Evolutionary conservation across 1,284 basidiomycete genomes (phyloP).

Genomic region (Ceraceosorus guamensis): DNA sequence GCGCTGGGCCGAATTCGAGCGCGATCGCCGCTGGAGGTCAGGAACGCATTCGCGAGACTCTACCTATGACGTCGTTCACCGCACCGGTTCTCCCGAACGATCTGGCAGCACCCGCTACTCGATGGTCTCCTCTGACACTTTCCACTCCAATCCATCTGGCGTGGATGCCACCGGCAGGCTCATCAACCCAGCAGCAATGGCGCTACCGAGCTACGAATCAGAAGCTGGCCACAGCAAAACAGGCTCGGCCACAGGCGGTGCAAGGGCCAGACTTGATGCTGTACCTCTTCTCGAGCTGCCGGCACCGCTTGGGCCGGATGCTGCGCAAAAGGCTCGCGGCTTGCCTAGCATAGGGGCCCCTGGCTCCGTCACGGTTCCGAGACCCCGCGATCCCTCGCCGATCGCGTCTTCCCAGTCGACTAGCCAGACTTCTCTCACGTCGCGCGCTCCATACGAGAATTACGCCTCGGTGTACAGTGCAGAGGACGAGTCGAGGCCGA

Average conservation of each 20-base stretch:
- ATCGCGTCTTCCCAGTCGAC: not conserved
- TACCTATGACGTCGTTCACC: slow-evolving; percentile 54
- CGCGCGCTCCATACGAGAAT: slow-evolving; percentile 16
- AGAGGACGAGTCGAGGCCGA: slow-evolving; percentile 36
- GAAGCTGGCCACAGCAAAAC: slow-evolving; percentile 30
- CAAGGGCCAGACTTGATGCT: slow-evolving; percentile 35
- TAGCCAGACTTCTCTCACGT: not conserved
- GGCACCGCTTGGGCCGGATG: slow-evolving; percentile 42
- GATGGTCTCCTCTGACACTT: slow-evolving; percentile 33
- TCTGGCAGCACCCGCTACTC: slow-evolving; percentile 35
- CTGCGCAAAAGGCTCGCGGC: slow-evolving; percentile 17
- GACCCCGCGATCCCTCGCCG: slow-evolving; percentile 17
- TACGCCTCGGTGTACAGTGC: slow-evolving; percentile 18
- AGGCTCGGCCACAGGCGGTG: slow-evolving; percentile 16
- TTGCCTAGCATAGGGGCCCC: slow-evolving; percentile 11
- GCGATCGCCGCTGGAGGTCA: slow-evolving; percentile 85
- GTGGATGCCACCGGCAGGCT: slow-evolving; percentile 12
- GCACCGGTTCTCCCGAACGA: slow-evolving; percentile 36
- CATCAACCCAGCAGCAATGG: not conserved
- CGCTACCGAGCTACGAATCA: slow-evolving; percentile 19
- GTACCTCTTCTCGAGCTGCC: slow-evolving; percentile 46
- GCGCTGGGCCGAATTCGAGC: slow-evolving; percentile 96
- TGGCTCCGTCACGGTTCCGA: slow-evolving; percentile 23
- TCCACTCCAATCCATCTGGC: slow-evolving; percentile 29
- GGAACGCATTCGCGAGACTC: slow-evolving; percentile 78